These are phyloP conservation scores for Coniferiporia sulphurascens DNA, from an alignment of 1,284 basidiomycete genomes.

Conservation along the genomic window DNA sequence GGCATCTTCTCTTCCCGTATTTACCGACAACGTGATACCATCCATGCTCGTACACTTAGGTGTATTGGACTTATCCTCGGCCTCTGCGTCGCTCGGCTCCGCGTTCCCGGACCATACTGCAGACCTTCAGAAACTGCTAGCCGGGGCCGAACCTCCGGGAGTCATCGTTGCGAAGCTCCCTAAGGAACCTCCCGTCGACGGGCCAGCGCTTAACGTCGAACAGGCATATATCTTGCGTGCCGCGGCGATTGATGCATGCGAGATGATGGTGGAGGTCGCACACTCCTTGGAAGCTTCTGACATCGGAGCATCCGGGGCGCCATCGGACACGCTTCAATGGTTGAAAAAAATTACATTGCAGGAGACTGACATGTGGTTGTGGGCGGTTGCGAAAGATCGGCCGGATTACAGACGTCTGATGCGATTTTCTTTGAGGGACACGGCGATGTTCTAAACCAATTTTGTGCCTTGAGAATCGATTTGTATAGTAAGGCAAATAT, in stretches of 20 bases:
- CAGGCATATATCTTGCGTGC: conserved; percentile 79
- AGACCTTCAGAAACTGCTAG: conserved; percentile 8
- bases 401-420: conserved; percentile 58
- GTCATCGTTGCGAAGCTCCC: conserved; percentile 12
- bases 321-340: conserved; percentile 37
- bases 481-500: not conserved
- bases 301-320: conserved; percentile 18
- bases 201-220: conserved; percentile 52
- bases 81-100: conserved; percentile 34
- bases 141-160: not conserved
- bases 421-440: conserved; percentile 59
- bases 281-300: conserved; percentile 35
- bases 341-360: conserved; percentile 52
- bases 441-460: conserved; percentile 52
- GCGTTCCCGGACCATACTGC: conserved; percentile 18
- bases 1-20: conserved; percentile 62
- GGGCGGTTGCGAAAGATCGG: conserved; percentile 72
- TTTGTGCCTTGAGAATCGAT: not conserved
- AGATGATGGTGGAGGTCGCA: conserved; percentile 56
- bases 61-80: conserved; percentile 58
- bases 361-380: conserved; percentile 69
- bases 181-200: conserved; percentile 44
- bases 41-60: conserved; percentile 77
- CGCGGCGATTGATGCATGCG: conserved; percentile 72
- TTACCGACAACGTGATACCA: conserved; percentile 84